Conservation (phyloP, 768 basidiomycete genomes). For the Pleurotus eryngii region DNA sequence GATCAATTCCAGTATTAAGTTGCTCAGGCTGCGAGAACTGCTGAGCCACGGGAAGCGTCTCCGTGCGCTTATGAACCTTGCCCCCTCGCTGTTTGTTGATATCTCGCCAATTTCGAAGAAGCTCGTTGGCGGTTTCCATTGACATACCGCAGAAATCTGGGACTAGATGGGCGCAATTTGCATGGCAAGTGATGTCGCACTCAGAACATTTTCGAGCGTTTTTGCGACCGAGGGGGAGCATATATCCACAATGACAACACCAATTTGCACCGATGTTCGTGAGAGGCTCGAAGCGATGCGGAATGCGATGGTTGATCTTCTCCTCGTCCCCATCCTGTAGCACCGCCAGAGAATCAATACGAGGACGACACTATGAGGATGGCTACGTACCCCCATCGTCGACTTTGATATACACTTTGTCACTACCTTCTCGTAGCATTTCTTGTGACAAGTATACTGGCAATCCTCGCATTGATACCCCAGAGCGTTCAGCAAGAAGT, state of each 20-base stretch:
- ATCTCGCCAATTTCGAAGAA: conserved; percentile 86
- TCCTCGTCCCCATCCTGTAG: conserved; percentile 91
- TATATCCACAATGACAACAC: conserved; percentile 99
- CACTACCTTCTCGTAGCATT: conserved; percentile 97
- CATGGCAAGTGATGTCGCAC: conserved; percentile 95
- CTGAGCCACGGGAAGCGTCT: conserved; percentile 30
- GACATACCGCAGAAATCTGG: conserved; percentile 99
- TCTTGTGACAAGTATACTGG: conserved; percentile 98
- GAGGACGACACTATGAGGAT: neutral
- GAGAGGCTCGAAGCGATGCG: conserved; percentile 95
- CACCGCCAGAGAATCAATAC: neutral
- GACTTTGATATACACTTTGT: conserved; percentile 99
- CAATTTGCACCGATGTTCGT: conserved; percentile 98
- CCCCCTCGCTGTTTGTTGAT: conserved; percentile 74
- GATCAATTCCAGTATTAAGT: conserved; percentile 36
- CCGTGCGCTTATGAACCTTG: conserved; percentile 29
- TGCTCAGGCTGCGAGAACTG: conserved; percentile 25
- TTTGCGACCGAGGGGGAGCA: conserved; percentile 95
- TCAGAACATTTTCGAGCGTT: conserved; percentile 95
- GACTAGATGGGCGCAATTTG: conserved; percentile 95
- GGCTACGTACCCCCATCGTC: conserved; percentile 75
- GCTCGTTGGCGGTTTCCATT: conserved; percentile 96
- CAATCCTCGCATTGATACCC: conserved; percentile 99
- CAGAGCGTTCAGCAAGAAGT: conserved; percentile 93
- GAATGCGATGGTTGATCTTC: conserved; percentile 98